Conservation (phyloP, 257 asterid genomes). For the Nicotiana noctiflora region DNA sequence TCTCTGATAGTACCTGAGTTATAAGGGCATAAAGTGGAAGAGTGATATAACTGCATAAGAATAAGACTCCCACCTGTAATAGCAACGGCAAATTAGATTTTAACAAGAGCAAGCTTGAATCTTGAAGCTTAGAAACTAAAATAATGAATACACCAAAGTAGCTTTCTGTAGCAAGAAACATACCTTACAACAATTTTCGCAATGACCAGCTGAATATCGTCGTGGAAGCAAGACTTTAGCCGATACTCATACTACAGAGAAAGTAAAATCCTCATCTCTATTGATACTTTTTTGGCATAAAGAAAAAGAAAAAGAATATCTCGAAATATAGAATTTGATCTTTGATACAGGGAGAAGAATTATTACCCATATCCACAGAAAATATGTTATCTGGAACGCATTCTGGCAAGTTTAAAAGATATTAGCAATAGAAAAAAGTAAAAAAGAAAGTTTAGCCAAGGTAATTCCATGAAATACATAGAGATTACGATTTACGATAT, state of each 20-base stretch:
- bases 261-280: not conserved
- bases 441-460: not conserved
- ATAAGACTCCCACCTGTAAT: no score
- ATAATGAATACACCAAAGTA: not conserved
- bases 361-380: no score
- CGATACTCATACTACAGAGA: constrained; percentile 66
- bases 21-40: no score
- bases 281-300: not conserved
- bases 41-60: no score
- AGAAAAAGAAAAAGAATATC: not conserved
- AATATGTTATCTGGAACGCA: no score
- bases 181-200: constrained; percentile 66
- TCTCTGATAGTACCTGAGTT: no score
- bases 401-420: not conserved
- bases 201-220: constrained; percentile 35
- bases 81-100: not conserved
- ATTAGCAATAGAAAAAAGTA: not conserved
- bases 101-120: not conserved
- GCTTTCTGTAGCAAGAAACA: constrained; percentile 2
- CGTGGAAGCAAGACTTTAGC: constrained; percentile 65
- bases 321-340: not conserved
- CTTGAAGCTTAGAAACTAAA: not conserved
- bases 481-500: not conserved
- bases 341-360: constrained; percentile 6
- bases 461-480: not conserved